Evolutionary conservation across 768 basidiomycete genomes (phyloP).

Genomic region (Rhizopogon vinicolor): DNA sequence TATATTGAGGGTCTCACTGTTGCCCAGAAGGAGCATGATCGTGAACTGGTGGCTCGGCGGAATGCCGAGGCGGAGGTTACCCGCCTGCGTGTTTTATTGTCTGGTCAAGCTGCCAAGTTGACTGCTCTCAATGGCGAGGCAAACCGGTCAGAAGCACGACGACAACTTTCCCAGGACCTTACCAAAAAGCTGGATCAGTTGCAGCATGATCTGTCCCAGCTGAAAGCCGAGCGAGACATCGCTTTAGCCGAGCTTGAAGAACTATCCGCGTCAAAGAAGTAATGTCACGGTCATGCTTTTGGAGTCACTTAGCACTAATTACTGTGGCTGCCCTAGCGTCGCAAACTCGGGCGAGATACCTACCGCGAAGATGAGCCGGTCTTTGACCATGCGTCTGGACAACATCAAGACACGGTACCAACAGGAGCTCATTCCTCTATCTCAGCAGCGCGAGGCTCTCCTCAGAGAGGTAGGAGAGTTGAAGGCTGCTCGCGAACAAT

Average conservation of each 20-base stretch:
- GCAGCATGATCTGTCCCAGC: slow-evolving; percentile 80
- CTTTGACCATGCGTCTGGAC: slow-evolving; percentile 82
- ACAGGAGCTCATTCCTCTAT: slow-evolving; percentile 81
- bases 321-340: slow-evolving; percentile 22
- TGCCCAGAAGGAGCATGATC: slow-evolving; percentile 92
- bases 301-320: slow-evolving; percentile 17
- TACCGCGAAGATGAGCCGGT: slow-evolving; percentile 48
- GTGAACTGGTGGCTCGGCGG: slow-evolving; percentile 79
- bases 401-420: slow-evolving; percentile 84
- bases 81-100: slow-evolving; percentile 75
- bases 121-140: slow-evolving; percentile 82
- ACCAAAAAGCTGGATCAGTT: slow-evolving; percentile 69
- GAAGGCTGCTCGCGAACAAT: slow-evolving; percentile 77
- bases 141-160: slow-evolving; percentile 71
- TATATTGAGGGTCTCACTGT: slow-evolving; percentile 91
- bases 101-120: slow-evolving; percentile 84
- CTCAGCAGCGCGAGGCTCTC: slow-evolving; percentile 74
- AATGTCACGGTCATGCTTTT: slow-evolving; percentile 4
- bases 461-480: slow-evolving; percentile 83
- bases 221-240: slow-evolving; percentile 89
- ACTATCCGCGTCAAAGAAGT: slow-evolving; percentile 73
- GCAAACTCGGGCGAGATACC: slow-evolving; percentile 30
- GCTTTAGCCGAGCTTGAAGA: slow-evolving; percentile 93
- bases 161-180: slow-evolving; percentile 76
- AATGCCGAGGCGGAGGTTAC: slow-evolving; percentile 93